Evolutionary conservation across 805 yeast species (phyloP), one percentile per base, ranked within the genome.

Genomic region (Grigorovia jiainica): DNA sequence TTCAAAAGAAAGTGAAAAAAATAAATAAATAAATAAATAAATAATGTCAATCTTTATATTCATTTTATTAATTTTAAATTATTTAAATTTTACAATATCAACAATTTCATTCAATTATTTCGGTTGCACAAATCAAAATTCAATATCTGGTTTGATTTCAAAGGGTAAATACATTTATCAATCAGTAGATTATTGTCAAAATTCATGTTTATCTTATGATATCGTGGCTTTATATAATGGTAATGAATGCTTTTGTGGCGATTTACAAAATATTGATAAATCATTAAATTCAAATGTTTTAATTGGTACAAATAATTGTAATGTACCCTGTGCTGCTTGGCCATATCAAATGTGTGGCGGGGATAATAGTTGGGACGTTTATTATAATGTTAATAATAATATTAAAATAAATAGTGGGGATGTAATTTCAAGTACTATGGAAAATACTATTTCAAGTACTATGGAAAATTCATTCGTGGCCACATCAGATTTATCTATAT

Each of bases 311-410:
- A 10, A 53, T 34, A 46, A 60, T 19, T 81, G 87, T 61, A 47
- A 56, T 39, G 44, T 52, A 1, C 31, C 51, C 4, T 86, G 95
- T 61, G 58, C 55, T 17, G 94, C 87, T n/a, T 86, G 71, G 60
- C 73, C 76, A 8, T 35, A 49, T 3, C 82, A 80, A 42, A 63
- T 47, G 8, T 85, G 95, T 61, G 87, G 87, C 49, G 83, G 82
- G 25, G 64, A 71, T 18, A 51, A 57, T 23, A 71, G 70, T 42
- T 70, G 71, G 49, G 58, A 66, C 29, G 73, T 78, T 15, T 76
- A 65, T 46, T 61, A 70, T 11, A 64, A 64, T 45, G 62, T 18
- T 7, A 11, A 27, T 27, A 6, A 34, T 18, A 33, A 39, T 30
- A 36, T 37, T 19, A 37, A 41, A n/a, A 24, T 43, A 20, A 25